Base-by-base conservation (phyloP, 2,329 filamentous ascomycete species). In the Chrysoporthe deuterocubensis region DNA sequence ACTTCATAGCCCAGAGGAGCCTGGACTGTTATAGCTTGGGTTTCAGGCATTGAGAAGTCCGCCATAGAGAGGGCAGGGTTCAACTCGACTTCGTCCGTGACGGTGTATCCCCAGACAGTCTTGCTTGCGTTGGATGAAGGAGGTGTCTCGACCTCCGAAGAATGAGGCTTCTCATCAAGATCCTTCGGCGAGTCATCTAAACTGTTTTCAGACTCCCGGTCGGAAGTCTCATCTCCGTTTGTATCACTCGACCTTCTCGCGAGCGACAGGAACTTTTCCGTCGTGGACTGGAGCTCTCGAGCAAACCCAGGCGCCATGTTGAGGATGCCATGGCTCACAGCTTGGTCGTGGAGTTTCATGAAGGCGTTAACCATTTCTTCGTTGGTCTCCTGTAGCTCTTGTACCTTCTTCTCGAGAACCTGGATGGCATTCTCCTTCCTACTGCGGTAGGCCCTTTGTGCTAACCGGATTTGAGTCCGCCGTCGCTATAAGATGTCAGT, bases 391-490 rank as follows among this genome's bases (percentile, higher is more conserved):
- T 90, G 87, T n/a, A 96, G 85, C 34, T 87, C 84, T 65, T 89
- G 82, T 37, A 95, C 92, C 69, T 90, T 85, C 65, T 87, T 85
- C 75, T 93, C 90, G 13, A 97, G 83, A 0, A 87, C 88, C 40
- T 88, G 85, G 66, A 97, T 95, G 5, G 92, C 91, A 32, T 86
- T 90, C 75, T 97, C 94, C 78, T 97, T 97, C 63, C 94, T 89
- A 74, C 91, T 88, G 18, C 94, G 88, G 75, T 97, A 97, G 0
- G 93, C 93, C 71, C 93, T 84, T 77, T 97, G 94, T 1, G 94
- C 94, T 65, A 95, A 85, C 34, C 94, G 89, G 71, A 97, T 96
- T 76, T 97, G 94, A 5, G 92, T 95, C 65, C 94, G 87, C 64
- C 94, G 90, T 70, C 93, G 90, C 91, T 79, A 67, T 50, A 92